A percentile compares a stretch with the other conserved stretches of the same genome.
phyloP scores from a whole-genome alignment of 805 yeast species.

The Yarrowia osloensis region DNA sequence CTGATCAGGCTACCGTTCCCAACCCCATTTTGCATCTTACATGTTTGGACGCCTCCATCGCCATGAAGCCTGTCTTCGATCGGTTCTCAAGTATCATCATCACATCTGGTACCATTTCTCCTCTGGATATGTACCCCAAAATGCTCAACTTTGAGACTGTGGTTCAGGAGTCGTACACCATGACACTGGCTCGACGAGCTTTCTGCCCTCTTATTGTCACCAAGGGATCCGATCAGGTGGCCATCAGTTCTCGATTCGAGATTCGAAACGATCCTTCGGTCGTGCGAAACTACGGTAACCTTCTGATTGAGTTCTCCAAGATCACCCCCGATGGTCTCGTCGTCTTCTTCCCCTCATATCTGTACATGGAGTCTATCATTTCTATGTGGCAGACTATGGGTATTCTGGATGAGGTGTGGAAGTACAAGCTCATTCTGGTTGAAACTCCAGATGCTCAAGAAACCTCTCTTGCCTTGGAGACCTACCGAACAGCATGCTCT shows the following conservation, averaged over 20 bases:
- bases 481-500: constrained; percentile 92
- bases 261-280: constrained; percentile 97
- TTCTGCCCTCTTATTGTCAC: constrained; percentile 95
- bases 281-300: constrained; percentile 92
- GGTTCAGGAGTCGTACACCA: constrained; percentile 89
- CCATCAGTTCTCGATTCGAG: constrained; percentile 93
- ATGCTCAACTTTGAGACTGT: constrained; percentile 92
- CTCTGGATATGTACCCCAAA: constrained; percentile 97
- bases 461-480: constrained; percentile 91
- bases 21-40: constrained; percentile 92
- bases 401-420: constrained; percentile 97
- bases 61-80: constrained; percentile 95
- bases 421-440: constrained; percentile 87
- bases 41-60: constrained; percentile 96
- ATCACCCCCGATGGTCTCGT: constrained; percentile 98
- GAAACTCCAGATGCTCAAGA: constrained; percentile 99
- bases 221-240: constrained; percentile 97
- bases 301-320: constrained; percentile 88
- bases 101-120: constrained; percentile 97
- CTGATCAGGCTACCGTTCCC: constrained; percentile 93
- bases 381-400: constrained; percentile 99
- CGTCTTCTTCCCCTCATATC: constrained; percentile 94
- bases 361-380: constrained; percentile 96
- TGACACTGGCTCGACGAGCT: constrained; percentile 90
- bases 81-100: constrained; percentile 88